These are phyloP conservation scores for Polychaeton citri DNA, from an alignment of 2,329 filamentous ascomycete genomes.

Conservation along the genomic window DNA sequence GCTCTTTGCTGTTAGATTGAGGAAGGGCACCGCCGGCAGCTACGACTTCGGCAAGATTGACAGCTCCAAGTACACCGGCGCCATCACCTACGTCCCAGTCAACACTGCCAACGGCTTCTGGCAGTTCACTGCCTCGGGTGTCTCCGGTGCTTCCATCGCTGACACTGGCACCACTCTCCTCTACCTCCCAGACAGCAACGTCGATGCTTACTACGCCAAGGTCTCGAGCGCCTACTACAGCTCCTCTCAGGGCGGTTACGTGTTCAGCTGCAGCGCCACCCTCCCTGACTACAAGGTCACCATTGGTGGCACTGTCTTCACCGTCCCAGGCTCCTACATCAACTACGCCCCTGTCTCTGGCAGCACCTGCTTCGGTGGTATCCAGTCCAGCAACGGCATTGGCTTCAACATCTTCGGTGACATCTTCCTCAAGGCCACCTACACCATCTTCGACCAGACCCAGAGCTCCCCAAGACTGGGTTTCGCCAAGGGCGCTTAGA, in stretches of 20 bases:
- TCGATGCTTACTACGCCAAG: conserved; percentile 46
- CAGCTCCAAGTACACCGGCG: conserved; percentile 38
- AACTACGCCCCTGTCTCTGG: conserved; percentile 38
- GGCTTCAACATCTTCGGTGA: conserved; percentile 62
- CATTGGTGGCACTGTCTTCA: conserved; percentile 37
- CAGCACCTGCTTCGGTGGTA: conserved; percentile 56
- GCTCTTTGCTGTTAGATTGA: conserved; percentile 45
- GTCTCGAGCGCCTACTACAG: conserved; percentile 40
- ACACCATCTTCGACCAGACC: conserved; percentile 54
- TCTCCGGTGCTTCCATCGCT: conserved; percentile 45
- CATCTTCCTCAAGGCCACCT: conserved; percentile 58
- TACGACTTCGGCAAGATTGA: conserved; percentile 51
- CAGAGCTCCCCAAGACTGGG: conserved; percentile 27
- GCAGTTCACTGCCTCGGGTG: conserved; percentile 41
- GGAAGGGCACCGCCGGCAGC: conserved; percentile 37
- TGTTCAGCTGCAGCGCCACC: conserved; percentile 37
- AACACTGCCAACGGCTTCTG: conserved; percentile 49
- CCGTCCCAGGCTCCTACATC: conserved; percentile 41
- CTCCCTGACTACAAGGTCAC: conserved; percentile 42
- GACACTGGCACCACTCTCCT: conserved; percentile 61
- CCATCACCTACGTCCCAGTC: conserved; percentile 42
- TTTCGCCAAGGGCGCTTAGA: conserved; percentile 19
- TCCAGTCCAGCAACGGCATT: conserved; percentile 50
- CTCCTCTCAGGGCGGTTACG: conserved; percentile 38
- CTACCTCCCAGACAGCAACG: conserved; percentile 41